Evolutionary conservation across 1,139 yeast species (phyloP).

Genomic region (Geotrichum bryndzae): DNA sequence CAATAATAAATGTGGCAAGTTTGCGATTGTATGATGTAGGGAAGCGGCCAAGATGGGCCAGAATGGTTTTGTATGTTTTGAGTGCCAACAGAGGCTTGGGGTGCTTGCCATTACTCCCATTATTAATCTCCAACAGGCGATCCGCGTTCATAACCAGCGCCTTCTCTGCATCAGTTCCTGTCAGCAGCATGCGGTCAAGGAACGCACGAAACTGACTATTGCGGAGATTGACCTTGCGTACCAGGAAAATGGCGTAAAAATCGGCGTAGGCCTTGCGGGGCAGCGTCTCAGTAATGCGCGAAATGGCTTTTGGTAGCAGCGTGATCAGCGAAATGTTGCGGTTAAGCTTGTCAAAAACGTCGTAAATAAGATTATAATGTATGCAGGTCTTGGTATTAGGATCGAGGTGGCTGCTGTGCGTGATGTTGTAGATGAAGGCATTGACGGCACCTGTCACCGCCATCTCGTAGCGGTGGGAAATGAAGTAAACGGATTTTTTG

Average conservation of each 20-base stretch:
- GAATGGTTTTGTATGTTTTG: slow-evolving; percentile 1
- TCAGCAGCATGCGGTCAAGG: slow-evolving; percentile 17
- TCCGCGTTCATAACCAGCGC: slow-evolving; percentile 23
- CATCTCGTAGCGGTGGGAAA: neutral
- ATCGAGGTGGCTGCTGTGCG: neutral
- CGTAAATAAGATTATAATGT: slow-evolving; percentile 20
- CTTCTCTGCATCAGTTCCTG: slow-evolving; percentile 23
- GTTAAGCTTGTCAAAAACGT: slow-evolving; percentile 18
- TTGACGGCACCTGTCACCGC: neutral
- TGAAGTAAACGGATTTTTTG: neutral
- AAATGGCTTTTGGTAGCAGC: slow-evolving; percentile 20
- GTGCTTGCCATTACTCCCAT: neutral
- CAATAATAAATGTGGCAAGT: slow-evolving; percentile 17
- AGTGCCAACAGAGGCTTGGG: slow-evolving; percentile 7
- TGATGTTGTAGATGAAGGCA: neutral
- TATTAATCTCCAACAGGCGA: slow-evolving; percentile 15
- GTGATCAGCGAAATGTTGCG: slow-evolving; percentile 14
- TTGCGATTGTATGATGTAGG: neutral
- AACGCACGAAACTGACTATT: slow-evolving; percentile 10
- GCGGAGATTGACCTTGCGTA: slow-evolving; percentile 19
- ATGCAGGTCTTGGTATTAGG: slow-evolving; percentile 8
- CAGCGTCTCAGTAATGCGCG: slow-evolving; percentile 19
- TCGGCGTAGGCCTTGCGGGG: slow-evolving; percentile 21
- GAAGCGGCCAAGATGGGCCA: slow-evolving; percentile 8
- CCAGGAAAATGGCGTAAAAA: slow-evolving; percentile 23